These are phyloP conservation scores for California macrophylla DNA, from an alignment of 441 rosid species.

Conservation along the genomic window DNA sequence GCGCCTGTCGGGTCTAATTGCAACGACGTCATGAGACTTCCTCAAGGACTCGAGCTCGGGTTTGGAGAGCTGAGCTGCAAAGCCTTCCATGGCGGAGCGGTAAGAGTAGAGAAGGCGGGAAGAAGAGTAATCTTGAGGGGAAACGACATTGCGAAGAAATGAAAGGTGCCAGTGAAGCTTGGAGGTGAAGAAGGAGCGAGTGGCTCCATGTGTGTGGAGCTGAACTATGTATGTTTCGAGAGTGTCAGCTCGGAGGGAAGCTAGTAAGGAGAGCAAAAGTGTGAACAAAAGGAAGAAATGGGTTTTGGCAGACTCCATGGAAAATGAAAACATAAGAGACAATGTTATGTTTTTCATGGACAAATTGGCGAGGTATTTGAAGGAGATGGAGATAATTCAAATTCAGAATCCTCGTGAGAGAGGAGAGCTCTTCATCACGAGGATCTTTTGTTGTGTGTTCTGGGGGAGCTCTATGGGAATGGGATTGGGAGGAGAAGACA, in stretches of 20 bases:
- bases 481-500: no score
- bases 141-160: slow-evolving; percentile 40
- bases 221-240: slow-evolving; percentile 71
- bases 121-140: slow-evolving; percentile 33
- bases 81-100: slow-evolving; percentile 73
- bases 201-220: slow-evolving; percentile 53
- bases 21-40: slow-evolving; percentile 50
- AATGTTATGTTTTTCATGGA: no score
- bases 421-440: slow-evolving; percentile 2
- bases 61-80: slow-evolving; percentile 60
- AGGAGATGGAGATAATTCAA: not conserved
- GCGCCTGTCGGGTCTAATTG: slow-evolving; percentile 62
- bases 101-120: slow-evolving; percentile 80
- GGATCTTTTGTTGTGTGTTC: not conserved
- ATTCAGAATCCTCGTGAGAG: not conserved
- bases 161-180: slow-evolving; percentile 76
- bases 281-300: not conserved
- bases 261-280: slow-evolving; percentile 24
- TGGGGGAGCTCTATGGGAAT: not conserved
- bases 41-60: slow-evolving; percentile 37
- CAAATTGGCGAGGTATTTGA: not conserved
- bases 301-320: not conserved
- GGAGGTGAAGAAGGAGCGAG: slow-evolving; percentile 32
- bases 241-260: slow-evolving; percentile 24
- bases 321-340: not conserved